Evolutionary conservation across 1,139 yeast species (phyloP), one percentile per base, ranked within the genome.

Genomic region (Hansenula lynferdii): DNA sequence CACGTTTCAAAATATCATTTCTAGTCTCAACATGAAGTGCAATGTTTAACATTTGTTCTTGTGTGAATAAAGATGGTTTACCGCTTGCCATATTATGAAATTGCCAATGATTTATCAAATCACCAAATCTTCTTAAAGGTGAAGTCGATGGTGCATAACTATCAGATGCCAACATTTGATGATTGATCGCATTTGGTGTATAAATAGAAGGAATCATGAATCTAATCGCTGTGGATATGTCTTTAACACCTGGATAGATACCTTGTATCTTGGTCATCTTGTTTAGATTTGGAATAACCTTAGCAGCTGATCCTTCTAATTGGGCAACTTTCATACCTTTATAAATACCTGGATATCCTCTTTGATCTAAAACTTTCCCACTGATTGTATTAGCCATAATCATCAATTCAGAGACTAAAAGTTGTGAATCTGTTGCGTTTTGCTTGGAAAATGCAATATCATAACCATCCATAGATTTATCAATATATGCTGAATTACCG

Each of bases 81-180:
- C 44, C 40, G 16, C 45, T 48, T 18, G 51, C 26, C 10, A 37
- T 21, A 1, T 45, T 15, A 41, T 77, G 81, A 4, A 80, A 40
- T 49, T 80, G 86, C 75, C 92, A 76, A 53, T 89, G 97, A 49
- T 82, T 80, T 7, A 89, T 57, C 51, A 89, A 63, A 58, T 92
- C 98, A n/a, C 82, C 80, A 50, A 76, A 84, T 48, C 98, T 67
- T 60, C 98, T 69, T 45, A 92, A 68, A 2, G 98, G 98, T 0
- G 97, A 89, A 0, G 98, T 89, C 3, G 85, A 80, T 28, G 87
- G 85, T 8, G 85, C 70, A 54, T 92, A 89, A 12, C 65, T 60
- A 0, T 62, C 58, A 10, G 83, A 62, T 3, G 95, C 96, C 34
- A 89, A 62, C 42, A 84, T 76, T 23, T 69, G 67, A 58, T 90